Base-by-base conservation (phyloP, 2,329 filamentous ascomycete genomes). In the Coniosporium tulheliwenetii region DNA sequence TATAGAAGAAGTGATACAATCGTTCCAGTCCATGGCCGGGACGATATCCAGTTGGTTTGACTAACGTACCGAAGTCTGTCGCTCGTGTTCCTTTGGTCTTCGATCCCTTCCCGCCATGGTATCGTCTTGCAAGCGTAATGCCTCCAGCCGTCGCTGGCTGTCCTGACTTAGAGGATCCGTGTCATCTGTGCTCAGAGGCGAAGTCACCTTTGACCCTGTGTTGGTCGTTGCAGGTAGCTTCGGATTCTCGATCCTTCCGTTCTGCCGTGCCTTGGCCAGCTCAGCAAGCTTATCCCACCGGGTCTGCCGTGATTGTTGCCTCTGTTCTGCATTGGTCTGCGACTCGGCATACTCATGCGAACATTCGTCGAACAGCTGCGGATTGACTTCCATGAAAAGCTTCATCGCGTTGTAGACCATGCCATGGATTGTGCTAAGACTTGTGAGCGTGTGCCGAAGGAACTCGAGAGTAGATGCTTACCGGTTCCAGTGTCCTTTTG, bases 391-490 rank as follows among this genome's bases (percentile, higher is more conserved):
- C 91, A 98, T 98, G 63, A 98, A 98, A 32, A 98, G 75, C 61
- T 98, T 98, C 91, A 98, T 96, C 43, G 91, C 91, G 55, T 96
- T 98, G 62, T 96, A 96, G 9, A 98, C 91, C 89, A 98, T 96
- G 58, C 91, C 91, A 57, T 98, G 91, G 50, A 98, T 98, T 7
- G 91, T 98, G 54, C 91, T 96, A 48, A 2, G 7, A 39, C 8
- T 10, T 16, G 46, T 69, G 53, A 69, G 36, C 48, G 41, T 45
- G 48, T 30, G 16, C 8, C 30, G 16, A 30, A n/a, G 7, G 31
- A 16, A 34, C 30, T 26, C 30, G 7, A 37, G 32, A n/a, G 13
- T 15, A 34, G 12, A 29, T 55, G 16, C 75, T 55, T 71, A 94
- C 89, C 89, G 76, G 58, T 98, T 98, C 91, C 91, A 98, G 58